These are phyloP conservation scores for Endocarpon pusillum DNA, from an alignment of 495 filamentous ascomycete genomes.

Conservation along the genomic window DNA sequence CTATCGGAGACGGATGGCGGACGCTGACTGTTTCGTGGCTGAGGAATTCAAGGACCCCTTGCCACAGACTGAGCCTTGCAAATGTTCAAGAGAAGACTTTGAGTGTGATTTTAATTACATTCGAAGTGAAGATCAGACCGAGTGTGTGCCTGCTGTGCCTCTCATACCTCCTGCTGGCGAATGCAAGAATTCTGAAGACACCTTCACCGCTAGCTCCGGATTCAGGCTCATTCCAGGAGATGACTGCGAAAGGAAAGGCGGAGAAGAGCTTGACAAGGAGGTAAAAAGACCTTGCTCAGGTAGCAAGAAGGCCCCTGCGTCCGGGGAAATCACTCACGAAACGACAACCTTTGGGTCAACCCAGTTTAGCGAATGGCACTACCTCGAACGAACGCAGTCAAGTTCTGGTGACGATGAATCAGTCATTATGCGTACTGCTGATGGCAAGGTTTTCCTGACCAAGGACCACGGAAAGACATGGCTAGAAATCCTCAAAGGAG, in stretches of 20 bases:
- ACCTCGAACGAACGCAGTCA: conserved; percentile 62
- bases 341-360: conserved; percentile 39
- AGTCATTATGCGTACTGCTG: conserved; percentile 56
- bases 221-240: conserved; percentile 90
- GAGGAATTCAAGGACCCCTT: conserved; percentile 62
- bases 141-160: conserved; percentile 43
- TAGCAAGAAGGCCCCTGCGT: conserved; percentile 22
- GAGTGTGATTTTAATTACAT: conserved; percentile 90
- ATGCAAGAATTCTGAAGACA: conserved; percentile 51
- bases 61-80: conserved; percentile 48
- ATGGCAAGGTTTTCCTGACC: conserved; percentile 47
- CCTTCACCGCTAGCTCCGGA: conserved; percentile 68
- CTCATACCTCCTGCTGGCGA: conserved; percentile 34
- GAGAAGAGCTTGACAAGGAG: conserved; percentile 25
- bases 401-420: conserved; percentile 58
- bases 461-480: conserved; percentile 79
- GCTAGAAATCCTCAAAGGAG: conserved; percentile 42
- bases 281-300: conserved; percentile 35
- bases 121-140: conserved; percentile 39
- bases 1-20: conserved; percentile 63
- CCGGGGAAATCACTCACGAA: conserved; percentile 40
- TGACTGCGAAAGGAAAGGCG: conserved; percentile 47
- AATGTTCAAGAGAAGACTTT: conserved; percentile 68
- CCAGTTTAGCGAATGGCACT: conserved; percentile 46
- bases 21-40: conserved; percentile 76